Conservation (phyloP, 257 asterid species). For the Primulina eburnea region DNA sequence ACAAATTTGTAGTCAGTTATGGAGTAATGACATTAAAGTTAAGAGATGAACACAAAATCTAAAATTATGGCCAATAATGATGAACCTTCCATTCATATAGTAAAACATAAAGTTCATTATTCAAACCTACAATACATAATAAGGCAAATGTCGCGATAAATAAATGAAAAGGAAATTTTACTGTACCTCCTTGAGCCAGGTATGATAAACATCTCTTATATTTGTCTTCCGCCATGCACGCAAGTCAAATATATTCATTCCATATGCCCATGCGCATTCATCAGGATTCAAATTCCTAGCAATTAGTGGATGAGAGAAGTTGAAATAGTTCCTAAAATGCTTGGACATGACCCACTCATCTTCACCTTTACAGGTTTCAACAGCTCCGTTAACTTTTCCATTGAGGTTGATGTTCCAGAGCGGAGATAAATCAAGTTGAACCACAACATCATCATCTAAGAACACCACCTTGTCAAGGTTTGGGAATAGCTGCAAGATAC, state of each 20-base stretch:
- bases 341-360: conserved; percentile 98
- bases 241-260: conserved; percentile 93
- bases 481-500: conserved; percentile 76
- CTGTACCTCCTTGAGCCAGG: conserved; percentile 84
- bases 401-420: conserved; percentile 78
- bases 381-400: conserved; percentile 96
- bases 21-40: conserved; percentile 2
- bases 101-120: not conserved
- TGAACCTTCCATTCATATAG: conserved; percentile 1
- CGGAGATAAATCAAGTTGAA: conserved; percentile 80
- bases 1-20: not conserved
- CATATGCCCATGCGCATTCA: conserved; percentile 98
- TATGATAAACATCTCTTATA: conserved; percentile 74
- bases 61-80: conserved; percentile 8
- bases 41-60: not conserved
- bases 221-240: conserved; percentile 73
- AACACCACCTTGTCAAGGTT: conserved; percentile 85
- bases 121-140: not conserved
- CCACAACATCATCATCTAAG: conserved; percentile 87
- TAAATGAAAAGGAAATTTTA: not conserved
- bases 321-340: conserved; percentile 78
- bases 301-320: conserved; percentile 88
- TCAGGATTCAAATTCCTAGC: conserved; percentile 77
- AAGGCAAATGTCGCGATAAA: conserved; percentile 14
- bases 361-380: conserved; percentile 89